Conservation (phyloP, 805 yeast species). For the Candida patagonica region DNA sequence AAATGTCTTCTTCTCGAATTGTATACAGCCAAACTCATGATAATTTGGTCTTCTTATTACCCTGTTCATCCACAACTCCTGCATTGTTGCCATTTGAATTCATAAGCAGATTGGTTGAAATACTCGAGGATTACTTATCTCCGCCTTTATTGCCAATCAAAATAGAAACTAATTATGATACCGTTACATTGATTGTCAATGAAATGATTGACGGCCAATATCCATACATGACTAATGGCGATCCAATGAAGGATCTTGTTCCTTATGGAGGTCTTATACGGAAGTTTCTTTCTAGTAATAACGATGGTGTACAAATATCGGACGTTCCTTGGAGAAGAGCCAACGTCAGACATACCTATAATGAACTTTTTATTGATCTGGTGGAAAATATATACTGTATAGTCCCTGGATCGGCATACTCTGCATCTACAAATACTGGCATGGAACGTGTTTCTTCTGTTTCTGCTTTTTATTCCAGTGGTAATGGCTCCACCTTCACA, state of each 20-base stretch:
- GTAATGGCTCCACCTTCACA: too few species aligned
- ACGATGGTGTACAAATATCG: conserved; percentile 11
- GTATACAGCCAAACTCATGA: conserved; percentile 22
- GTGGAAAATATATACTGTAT: conserved; percentile 56
- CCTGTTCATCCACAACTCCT: conserved; percentile 29
- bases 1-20: conserved; percentile 23
- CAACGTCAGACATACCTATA: conserved; percentile 61
- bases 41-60: conserved; percentile 21
- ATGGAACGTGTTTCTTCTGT: conserved; percentile 11
- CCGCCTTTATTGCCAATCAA: conserved; percentile 46
- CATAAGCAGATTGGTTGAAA: conserved; percentile 39
- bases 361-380: conserved; percentile 81
- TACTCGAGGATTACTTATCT: conserved; percentile 51
- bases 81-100: conserved; percentile 51
- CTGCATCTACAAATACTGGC: not conserved
- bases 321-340: conserved; percentile 70
- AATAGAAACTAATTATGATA: conserved; percentile 61
- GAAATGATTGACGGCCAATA: conserved; percentile 73
- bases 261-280: conserved; percentile 54
- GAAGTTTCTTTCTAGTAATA: conserved; percentile 34
- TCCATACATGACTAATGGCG: conserved; percentile 65
- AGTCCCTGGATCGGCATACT: conserved; percentile 24
- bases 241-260: conserved; percentile 57
- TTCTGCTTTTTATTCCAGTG: conserved; percentile 24
- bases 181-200: conserved; percentile 58